These are phyloP conservation scores for Leccinellum albellum DNA, from an alignment of 768 basidiomycete species.

Conservation along the genomic window DNA sequence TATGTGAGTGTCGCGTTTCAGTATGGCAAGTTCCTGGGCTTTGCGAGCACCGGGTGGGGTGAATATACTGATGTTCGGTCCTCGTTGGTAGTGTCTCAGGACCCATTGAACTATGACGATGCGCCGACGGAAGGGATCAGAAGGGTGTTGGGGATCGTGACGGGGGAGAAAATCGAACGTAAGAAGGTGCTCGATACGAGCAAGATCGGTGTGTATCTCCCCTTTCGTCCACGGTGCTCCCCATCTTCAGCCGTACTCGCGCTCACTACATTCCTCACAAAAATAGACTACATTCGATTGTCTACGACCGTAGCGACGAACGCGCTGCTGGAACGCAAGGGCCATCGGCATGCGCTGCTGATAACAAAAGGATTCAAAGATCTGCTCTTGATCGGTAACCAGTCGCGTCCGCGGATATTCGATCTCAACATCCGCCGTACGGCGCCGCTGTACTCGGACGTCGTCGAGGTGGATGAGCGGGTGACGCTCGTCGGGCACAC, in stretches of 20 bases:
- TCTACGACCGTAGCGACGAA: slow-evolving; percentile 97
- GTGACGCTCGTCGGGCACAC: slow-evolving; percentile 94
- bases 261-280: background rate
- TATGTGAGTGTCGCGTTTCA: slow-evolving; percentile 45
- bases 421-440: slow-evolving; percentile 86
- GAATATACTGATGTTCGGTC: background rate
- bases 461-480: slow-evolving; percentile 75
- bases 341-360: slow-evolving; percentile 84
- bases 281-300: slow-evolving; percentile 79
- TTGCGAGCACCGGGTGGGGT: background rate
- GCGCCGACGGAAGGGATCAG: slow-evolving; percentile 94
- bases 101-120: slow-evolving; percentile 82
- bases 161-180: slow-evolving; percentile 63
- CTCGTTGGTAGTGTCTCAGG: slow-evolving; percentile 68
- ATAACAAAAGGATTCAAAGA: slow-evolving; percentile 93
- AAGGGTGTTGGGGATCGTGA: slow-evolving; percentile 75
- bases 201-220: slow-evolving; percentile 61
- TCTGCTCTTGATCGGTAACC: slow-evolving; percentile 89
- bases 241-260: too few relatives aligned
- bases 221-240: background rate
- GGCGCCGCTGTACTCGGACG: slow-evolving; percentile 67
- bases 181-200: slow-evolving; percentile 65
- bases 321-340: slow-evolving; percentile 91
- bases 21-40: background rate
- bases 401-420: slow-evolving; percentile 91